A percentile compares a stretch with the other conserved stretches of the same genome.
Conservation (phyloP, 2,329 filamentous ascomycete species). For the Dothistroma pini region DNA sequence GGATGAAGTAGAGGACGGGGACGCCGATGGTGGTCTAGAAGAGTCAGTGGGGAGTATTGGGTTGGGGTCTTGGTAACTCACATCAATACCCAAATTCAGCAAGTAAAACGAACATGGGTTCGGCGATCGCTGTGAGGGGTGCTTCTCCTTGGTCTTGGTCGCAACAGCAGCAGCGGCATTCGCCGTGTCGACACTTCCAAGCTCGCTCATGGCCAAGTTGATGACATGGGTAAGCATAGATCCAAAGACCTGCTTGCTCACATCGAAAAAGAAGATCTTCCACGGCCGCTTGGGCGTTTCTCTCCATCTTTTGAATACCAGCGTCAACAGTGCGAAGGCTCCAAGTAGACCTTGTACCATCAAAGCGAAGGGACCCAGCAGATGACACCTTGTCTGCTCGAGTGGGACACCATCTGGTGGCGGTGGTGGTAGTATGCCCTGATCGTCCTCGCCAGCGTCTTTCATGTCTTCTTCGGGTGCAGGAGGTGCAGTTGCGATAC, state of each 20-base stretch:
- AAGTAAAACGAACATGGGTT: constrained; percentile 98
- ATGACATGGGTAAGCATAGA: constrained; percentile 86
- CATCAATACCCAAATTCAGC: constrained; percentile 90
- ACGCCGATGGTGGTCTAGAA: constrained; percentile 88
- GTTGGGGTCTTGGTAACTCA: constrained; percentile 50
- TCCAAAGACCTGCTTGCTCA: constrained; percentile 94
- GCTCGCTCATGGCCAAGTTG: constrained; percentile 94
- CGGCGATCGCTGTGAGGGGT: constrained; percentile 59
- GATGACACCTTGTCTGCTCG: constrained; percentile 69
- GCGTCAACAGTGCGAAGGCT: constrained; percentile 72
- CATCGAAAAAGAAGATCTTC: constrained; percentile 98
- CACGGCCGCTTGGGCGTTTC: constrained; percentile 87
- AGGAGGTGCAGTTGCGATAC: constrained; percentile 28
- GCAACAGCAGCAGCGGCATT: constrained; percentile 47
- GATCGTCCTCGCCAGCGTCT: constrained; percentile 12
- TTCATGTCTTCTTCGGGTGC: constrained; percentile 11
- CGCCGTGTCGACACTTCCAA: constrained; percentile 77
- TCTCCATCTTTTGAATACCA: constrained; percentile 91
- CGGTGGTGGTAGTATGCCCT: background rate
- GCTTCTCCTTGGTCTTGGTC: constrained; percentile 30
- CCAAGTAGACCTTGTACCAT: constrained; percentile 86
- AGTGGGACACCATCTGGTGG: constrained; percentile 13
- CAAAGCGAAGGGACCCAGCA: constrained; percentile 87
- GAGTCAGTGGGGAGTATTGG: background rate
- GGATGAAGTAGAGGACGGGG: constrained; percentile 84